Evolutionary conservation across 768 basidiomycete species (phyloP).

Genomic region (Lyophyllum atratum): DNA sequence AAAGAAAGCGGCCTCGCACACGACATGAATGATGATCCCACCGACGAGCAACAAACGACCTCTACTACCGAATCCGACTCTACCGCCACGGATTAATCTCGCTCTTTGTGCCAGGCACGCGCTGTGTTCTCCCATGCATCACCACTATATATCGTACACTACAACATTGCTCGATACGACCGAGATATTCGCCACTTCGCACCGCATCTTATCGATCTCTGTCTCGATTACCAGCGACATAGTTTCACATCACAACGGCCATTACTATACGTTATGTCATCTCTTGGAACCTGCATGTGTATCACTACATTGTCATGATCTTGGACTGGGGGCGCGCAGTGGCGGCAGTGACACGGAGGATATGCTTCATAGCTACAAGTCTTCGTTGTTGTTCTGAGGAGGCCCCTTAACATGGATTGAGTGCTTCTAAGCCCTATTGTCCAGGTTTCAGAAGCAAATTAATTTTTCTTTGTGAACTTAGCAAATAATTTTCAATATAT

Average conservation of each 20-base stretch:
- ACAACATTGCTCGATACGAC: conserved; percentile 15
- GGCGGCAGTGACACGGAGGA: conserved; percentile 14
- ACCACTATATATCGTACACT: conserved; percentile 20
- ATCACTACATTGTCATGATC: conserved; percentile 27
- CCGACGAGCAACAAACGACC: conserved; percentile 22
- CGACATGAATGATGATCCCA: conserved; percentile 33
- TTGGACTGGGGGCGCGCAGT: conserved; percentile 19
- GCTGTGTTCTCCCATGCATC: conserved; percentile 8
- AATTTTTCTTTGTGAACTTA: neutral
- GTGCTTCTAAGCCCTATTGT: neutral
- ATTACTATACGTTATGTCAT: conserved; percentile 34
- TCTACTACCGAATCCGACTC: conserved; percentile 6
- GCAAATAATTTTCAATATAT: too few species aligned
- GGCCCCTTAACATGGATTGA: conserved; percentile 8
- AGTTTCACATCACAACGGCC: conserved; percentile 19
- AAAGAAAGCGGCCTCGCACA: conserved; percentile 61
- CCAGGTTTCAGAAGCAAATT: conserved; percentile 19
- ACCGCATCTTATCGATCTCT: conserved; percentile 24
- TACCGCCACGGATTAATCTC: conserved; percentile 15
- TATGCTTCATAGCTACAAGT: conserved; percentile 14
- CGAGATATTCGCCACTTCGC: conserved; percentile 17
- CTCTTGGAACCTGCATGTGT: conserved; percentile 41
- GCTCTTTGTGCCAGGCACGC: conserved; percentile 1
- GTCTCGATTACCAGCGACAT: conserved; percentile 20
- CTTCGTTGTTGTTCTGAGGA: conserved; percentile 10